Base-by-base conservation (phyloP, 208 protist species). In the Acanthamoeba castellanii region DNA sequence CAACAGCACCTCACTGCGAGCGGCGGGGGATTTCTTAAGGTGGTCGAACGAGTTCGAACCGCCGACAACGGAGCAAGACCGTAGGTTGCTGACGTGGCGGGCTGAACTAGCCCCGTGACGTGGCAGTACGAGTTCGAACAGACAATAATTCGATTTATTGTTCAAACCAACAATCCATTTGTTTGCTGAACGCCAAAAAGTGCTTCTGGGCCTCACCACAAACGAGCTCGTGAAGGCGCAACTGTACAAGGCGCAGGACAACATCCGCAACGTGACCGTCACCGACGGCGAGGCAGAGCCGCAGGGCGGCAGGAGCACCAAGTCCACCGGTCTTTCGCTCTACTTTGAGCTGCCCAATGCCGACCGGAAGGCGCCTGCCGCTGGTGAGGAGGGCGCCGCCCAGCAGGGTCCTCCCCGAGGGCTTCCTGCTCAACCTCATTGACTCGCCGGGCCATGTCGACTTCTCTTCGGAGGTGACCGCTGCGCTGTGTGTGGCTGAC, bases 271-370 rank as follows among this genome's bases (percentile, higher is more conserved):
- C 97, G 99, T 99, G 97, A 96, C 95, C 45, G 95, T 98, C 94
- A 99, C 97, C 57, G 99, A 99, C 97, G 99, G 98, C 93, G 78
- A 96, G 72, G 99, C 99, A 95, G 99, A 99, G 97, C 99, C 99
- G 98, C 99, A 99, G 18, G 98, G 99, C 97, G 97, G 99, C 97
- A 99, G 99, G 95, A 99, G 99, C 87, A 99, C 99, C 98, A 99
- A 99, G 97, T 99, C 99, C 37, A 99, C 99, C 52, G 98, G 98
- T 96, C 99, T 99, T 95, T 99, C 99, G 42, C 97, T 99, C 88
- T 99, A 99, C 97, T 99, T 99, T 97, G 96, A 99, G 92, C 96
- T 99, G 14, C 96, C 97, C n/a, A 98, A 98, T 16, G 87, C 98
- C 42, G 42, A 85, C 42, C 20, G 27, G 16, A 45, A 30, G 22